phyloP scores from a whole-genome alignment of 2,329 filamentous ascomycete species.

The Botrytis elliptica region DNA sequence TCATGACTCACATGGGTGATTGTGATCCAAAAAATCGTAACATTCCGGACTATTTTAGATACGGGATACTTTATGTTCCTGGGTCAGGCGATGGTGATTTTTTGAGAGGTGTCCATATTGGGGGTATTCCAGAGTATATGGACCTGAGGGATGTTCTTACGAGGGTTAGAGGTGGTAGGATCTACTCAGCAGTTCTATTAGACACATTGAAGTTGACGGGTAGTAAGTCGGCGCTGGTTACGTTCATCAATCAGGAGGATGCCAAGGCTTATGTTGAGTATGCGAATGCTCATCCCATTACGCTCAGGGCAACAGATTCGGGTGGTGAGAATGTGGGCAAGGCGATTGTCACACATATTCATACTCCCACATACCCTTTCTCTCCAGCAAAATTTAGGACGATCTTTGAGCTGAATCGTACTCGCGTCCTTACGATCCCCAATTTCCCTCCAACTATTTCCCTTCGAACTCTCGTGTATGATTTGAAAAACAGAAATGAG shows the following conservation, averaged over 20 bases:
- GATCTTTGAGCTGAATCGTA: constrained; percentile 5
- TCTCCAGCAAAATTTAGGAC: background rate
- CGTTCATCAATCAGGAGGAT: constrained; percentile 30
- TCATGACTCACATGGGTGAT: background rate
- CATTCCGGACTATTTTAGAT: constrained; percentile 31
- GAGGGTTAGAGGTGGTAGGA: constrained; percentile 31
- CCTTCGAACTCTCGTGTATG: constrained; percentile 19
- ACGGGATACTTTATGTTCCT: constrained; percentile 32
- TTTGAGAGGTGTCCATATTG: constrained; percentile 30
- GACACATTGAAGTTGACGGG: constrained; percentile 23
- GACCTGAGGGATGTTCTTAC: constrained; percentile 31
- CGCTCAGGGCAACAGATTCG: constrained; percentile 15
- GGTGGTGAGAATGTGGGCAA: background rate
- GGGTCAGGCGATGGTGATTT: constrained; percentile 25
- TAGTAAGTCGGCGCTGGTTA: constrained; percentile 28
- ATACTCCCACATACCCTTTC: constrained; percentile 33
- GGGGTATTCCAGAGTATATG: constrained; percentile 28
- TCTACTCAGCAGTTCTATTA: constrained; percentile 27
- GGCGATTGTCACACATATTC: constrained; percentile 26
- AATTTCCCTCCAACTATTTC: constrained; percentile 24
- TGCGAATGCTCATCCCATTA: constrained; percentile 24
- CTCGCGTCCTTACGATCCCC: constrained; percentile 29
- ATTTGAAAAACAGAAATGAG: constrained; percentile 20
- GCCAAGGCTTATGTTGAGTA: constrained; percentile 32
- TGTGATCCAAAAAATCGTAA: constrained; percentile 1